These are phyloP conservation scores for Candida alai DNA, from an alignment of 805 yeast genomes.

Conservation along the genomic window DNA sequence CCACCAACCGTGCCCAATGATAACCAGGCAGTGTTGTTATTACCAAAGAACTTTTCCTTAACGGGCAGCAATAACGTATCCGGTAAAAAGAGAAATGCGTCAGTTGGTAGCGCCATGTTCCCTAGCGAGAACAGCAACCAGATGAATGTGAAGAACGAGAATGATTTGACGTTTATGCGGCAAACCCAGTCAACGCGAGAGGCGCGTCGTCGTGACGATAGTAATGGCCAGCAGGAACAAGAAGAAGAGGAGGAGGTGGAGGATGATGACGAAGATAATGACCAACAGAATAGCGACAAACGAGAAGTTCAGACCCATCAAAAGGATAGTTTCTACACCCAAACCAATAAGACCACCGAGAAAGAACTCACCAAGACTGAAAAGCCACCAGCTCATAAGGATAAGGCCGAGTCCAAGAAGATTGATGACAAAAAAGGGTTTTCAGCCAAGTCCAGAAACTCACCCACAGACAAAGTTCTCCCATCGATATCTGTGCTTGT, in stretches of 20 bases:
- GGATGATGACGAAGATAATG: background rate
- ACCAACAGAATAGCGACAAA: background rate
- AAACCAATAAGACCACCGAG: background rate
- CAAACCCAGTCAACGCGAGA: background rate
- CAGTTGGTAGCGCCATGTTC: constrained; percentile 19
- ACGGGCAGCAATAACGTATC: background rate
- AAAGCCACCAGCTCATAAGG: constrained; percentile 6
- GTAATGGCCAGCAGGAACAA: background rate
- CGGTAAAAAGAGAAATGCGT: constrained; percentile 19
- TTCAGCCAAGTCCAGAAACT: constrained; percentile 10
- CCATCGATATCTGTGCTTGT: constrained; percentile 89
- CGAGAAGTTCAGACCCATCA: background rate
- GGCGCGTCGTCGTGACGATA: background rate
- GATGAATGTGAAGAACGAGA: background rate
- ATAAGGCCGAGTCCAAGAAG: background rate
- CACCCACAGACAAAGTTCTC: constrained; percentile 59
- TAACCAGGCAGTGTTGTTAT: constrained; percentile 45
- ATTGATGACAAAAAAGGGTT: constrained; percentile 1
- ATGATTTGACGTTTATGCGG: background rate
- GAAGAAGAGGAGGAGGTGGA: background rate
- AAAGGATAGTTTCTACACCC: too few relatives aligned
- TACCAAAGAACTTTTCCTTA: constrained; percentile 46
- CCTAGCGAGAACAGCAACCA: background rate
- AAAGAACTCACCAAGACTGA: background rate
- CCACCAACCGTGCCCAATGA: constrained; percentile 14